A percentile compares a stretch with the other conserved stretches of the same genome.
These are phyloP conservation scores for Nothopassalora personata DNA, from an alignment of 2,329 filamentous ascomycete species.

Conservation along the genomic window DNA sequence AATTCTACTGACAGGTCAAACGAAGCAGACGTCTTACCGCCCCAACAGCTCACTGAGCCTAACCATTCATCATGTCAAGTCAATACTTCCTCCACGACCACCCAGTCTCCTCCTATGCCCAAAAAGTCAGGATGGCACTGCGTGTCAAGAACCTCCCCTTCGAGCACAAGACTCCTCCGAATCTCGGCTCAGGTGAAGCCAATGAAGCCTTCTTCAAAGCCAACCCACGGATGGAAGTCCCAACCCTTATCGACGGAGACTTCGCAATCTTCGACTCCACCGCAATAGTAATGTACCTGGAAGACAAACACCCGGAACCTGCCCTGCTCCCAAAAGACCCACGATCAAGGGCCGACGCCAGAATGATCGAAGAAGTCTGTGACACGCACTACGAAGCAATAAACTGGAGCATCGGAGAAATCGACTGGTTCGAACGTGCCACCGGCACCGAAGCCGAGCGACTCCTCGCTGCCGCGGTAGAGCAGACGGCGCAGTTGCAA, in stretches of 20 bases:
- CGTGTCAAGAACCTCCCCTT: slow-evolving; percentile 35
- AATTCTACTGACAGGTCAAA: too few relatives aligned
- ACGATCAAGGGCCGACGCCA: slow-evolving; percentile 18
- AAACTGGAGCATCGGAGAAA: slow-evolving; percentile 26
- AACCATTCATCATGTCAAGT: neutral
- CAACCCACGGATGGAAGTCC: slow-evolving; percentile 35
- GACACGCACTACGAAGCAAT: slow-evolving; percentile 32
- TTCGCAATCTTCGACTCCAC: slow-evolving; percentile 32
- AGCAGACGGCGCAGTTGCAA: slow-evolving; percentile 23
- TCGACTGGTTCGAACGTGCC: slow-evolving; percentile 23
- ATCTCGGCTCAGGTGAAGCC: slow-evolving; percentile 32
- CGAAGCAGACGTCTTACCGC: neutral
- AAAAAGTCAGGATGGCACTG: slow-evolving; percentile 36
- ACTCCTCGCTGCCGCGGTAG: slow-evolving; percentile 23
- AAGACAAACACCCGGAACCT: slow-evolving; percentile 25
- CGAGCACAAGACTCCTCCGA: slow-evolving; percentile 29
- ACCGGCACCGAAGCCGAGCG: slow-evolving; percentile 21
- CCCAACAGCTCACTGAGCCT: neutral
- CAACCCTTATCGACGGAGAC: slow-evolving; percentile 28
- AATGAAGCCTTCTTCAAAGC: slow-evolving; percentile 23
- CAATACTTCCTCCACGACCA: slow-evolving; percentile 28
- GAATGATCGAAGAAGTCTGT: slow-evolving; percentile 30
- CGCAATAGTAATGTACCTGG: slow-evolving; percentile 31
- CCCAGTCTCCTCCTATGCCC: slow-evolving; percentile 34
- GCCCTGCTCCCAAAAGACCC: slow-evolving; percentile 21